These are phyloP conservation scores for Myrica gale DNA, from an alignment of 306 rosid genomes.

Conservation along the genomic window DNA sequence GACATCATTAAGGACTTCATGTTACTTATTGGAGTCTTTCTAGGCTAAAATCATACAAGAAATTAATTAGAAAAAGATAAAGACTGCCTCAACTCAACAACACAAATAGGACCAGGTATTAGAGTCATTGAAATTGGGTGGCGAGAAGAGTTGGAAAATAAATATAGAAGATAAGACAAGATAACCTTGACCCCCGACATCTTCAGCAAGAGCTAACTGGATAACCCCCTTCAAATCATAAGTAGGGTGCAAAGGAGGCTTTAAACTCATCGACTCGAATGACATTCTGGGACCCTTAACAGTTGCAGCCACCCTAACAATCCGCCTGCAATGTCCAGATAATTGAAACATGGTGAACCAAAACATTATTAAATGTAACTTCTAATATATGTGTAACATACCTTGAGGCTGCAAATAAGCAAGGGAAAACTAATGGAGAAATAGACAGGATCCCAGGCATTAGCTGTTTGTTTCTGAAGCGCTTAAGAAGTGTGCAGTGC, in stretches of 20 bases:
- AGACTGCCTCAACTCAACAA: background rate
- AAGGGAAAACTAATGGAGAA: background rate
- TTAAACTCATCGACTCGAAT: slow-evolving; percentile 45
- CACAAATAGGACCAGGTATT: background rate
- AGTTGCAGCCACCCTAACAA: slow-evolving; percentile 53
- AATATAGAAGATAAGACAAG: slow-evolving; percentile 11
- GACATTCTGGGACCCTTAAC: slow-evolving; percentile 34
- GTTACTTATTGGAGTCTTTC: background rate
- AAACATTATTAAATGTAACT: background rate
- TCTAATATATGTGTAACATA: background rate
- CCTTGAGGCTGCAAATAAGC: slow-evolving; percentile 3
- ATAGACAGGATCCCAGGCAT: background rate
- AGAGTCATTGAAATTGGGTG: background rate
- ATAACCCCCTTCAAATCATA: slow-evolving; percentile 74
- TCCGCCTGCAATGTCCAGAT: slow-evolving; percentile 36
- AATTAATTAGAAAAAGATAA: background rate
- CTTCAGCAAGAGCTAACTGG: slow-evolving; percentile 80
- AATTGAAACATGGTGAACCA: slow-evolving; percentile 11
- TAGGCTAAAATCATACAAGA: background rate
- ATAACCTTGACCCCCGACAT: slow-evolving; percentile 68
- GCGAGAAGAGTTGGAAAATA: background rate
- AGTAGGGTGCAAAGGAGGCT: slow-evolving; percentile 88
- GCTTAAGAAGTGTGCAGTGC: background rate
- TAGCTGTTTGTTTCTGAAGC: background rate
- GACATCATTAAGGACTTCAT: background rate